Base-by-base conservation (phyloP, 2,329 filamentous ascomycete species). In the Nannizziopsis arthrosporioides region DNA sequence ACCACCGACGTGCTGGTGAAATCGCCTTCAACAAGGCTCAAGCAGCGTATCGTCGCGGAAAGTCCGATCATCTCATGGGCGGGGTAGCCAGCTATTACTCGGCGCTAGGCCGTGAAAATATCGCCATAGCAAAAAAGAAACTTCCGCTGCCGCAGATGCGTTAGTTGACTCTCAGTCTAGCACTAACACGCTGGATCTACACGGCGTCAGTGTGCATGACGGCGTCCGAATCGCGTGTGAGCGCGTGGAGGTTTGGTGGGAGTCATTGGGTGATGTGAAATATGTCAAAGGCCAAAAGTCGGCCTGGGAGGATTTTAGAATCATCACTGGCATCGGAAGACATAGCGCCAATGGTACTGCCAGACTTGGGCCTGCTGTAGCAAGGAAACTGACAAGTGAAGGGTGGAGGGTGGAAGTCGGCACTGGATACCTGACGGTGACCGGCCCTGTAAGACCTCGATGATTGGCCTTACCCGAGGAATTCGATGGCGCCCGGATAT, bases 351-450 rank as follows among this genome's bases (percentile, higher is more conserved):
- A 83, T 45, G 87, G 88, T 0, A 81, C 77, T 48, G 85, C 84
- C 1, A 81, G 79, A 55, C 64, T 96, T 51, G 82, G 88, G 4
- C 82, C 83, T 49, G 84, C 84, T 12, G 88, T 96, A n/a, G 81
- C 76, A 41, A 81, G 79, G 59, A 81, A 81, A 60, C 69, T 96
- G 37, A 73, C 81, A 35, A 74, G 77, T 39, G 85, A 90, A 51
- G 88, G 88, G 0, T 96, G 90, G 90, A 87, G 78, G 61, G 71
- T 92, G 31, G 78, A 87, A 61, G 74, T 84, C 39, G 75, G 80
- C 38, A 80, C 78, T 22, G 89, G 88, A 0, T 75, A 77, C 34
- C 75, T 90, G 58, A 68, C 81, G 43, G 77, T 95, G 12, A 79
- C 70, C 9, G 89, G 89, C 0, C 61, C 68, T 44, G 65, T 61